A percentile compares a stretch with the other conserved stretches of the same genome.
These are phyloP conservation scores for Botrytis galanthina DNA, from an alignment of 2,329 filamentous ascomycete genomes.

Conservation along the genomic window DNA sequence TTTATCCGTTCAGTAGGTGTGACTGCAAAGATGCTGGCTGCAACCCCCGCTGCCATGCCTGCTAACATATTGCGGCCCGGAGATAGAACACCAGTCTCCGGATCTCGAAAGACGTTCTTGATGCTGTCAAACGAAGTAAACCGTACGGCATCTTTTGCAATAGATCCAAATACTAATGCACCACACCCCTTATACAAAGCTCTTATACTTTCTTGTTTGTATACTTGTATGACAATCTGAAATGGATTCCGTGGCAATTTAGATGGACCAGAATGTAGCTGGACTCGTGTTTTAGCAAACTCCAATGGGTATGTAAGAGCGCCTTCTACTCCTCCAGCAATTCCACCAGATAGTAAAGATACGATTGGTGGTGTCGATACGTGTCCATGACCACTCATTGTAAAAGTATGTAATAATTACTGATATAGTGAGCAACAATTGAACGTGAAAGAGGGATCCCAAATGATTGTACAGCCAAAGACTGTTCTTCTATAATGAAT, in stretches of 20 bases:
- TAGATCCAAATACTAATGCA: constrained; percentile 31
- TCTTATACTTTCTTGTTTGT: constrained; percentile 53
- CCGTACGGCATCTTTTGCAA: constrained; percentile 63
- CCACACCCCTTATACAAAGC: constrained; percentile 46
- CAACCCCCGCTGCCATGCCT: constrained; percentile 61
- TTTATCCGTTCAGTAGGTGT: constrained; percentile 69
- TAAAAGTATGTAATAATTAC: neutral
- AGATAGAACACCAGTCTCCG: constrained; percentile 54
- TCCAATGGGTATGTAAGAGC: constrained; percentile 56
- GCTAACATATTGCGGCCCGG: constrained; percentile 57
- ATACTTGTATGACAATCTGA: constrained; percentile 52
- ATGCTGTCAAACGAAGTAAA: constrained; percentile 67
- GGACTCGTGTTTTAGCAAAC: constrained; percentile 64
- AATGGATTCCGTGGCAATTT: constrained; percentile 56
- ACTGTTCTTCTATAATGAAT: neutral
- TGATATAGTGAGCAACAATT: neutral
- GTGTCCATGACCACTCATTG: constrained; percentile 8
- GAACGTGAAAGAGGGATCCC: neutral
- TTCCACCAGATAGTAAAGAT: constrained; percentile 32
- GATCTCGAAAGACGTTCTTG: constrained; percentile 60
- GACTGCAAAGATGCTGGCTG: constrained; percentile 62
- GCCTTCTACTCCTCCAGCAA: constrained; percentile 29
- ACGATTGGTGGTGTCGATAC: constrained; percentile 24
- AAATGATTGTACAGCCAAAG: neutral
- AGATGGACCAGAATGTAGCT: constrained; percentile 45